phyloP scores from a whole-genome alignment of 139 green algal species.

The Yamagishiella unicocca region DNA sequence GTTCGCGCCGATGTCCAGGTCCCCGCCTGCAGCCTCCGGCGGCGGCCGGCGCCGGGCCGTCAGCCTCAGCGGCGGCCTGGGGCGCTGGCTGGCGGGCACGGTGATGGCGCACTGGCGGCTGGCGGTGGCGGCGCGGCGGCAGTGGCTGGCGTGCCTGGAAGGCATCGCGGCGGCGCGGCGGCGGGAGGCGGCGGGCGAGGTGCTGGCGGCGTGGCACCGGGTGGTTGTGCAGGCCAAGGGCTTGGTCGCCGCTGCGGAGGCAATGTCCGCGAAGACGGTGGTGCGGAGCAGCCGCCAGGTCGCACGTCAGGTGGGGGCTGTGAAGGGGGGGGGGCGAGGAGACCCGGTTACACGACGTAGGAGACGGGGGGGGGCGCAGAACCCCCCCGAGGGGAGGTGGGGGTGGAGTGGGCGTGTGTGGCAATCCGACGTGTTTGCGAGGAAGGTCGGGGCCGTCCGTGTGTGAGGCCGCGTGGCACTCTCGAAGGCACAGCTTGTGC shows the following conservation, averaged over 20 bases:
- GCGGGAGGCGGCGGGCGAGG: neutral
- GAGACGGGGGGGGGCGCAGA: too few species aligned
- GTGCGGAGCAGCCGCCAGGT: neutral
- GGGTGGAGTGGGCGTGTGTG: too few species aligned
- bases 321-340: too few species aligned
- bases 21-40: neutral
- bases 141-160: neutral
- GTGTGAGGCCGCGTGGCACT: too few species aligned
- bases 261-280: neutral
- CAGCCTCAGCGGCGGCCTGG: neutral
- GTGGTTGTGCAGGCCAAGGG: neutral
- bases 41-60: neutral
- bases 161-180: neutral
- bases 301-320: neutral
- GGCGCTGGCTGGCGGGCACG: constrained; percentile 15
- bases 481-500: too few species aligned
- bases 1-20: neutral
- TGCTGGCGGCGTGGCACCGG: neutral
- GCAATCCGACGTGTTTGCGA: too few species aligned
- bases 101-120: neutral
- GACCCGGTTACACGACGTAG: too few species aligned
- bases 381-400: too few species aligned
- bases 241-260: neutral
- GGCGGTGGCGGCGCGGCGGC: neutral
- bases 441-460: too few species aligned